A percentile compares a stretch with the other conserved stretches of the same genome.
Evolutionary conservation across 257 asterid species (phyloP).

Genomic region (Leptodermis oblonga): DNA sequence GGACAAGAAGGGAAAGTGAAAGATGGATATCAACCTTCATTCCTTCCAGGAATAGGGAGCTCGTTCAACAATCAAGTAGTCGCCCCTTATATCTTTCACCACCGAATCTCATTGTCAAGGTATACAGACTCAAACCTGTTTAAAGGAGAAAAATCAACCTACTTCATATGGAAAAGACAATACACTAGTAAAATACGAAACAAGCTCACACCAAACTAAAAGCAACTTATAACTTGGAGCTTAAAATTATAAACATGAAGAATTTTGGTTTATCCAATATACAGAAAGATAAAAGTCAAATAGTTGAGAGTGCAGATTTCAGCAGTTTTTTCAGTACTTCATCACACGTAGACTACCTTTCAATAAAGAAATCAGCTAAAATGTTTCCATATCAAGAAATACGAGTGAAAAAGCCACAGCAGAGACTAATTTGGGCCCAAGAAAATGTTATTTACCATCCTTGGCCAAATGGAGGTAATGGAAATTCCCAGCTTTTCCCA

Average conservation of each 20-base stretch:
- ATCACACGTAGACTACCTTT: neutral
- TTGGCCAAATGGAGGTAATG: conserved; percentile 92
- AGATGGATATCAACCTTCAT: conserved; percentile 19
- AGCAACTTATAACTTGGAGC: neutral
- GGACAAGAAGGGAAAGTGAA: neutral
- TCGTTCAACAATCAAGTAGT: conserved; percentile 77
- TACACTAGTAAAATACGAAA: neutral
- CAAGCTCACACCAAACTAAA: neutral
- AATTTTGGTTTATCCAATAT: neutral
- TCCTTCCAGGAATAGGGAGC: conserved; percentile 93
- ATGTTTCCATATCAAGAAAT: neutral
- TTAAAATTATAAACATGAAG: neutral
- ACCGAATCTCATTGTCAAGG: conserved; percentile 90
- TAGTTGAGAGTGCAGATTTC: neutral
- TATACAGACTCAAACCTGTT: conserved; percentile 76
- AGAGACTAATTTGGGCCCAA: neutral
- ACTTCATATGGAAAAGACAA: neutral
- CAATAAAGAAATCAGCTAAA: neutral
- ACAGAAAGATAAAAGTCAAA: neutral
- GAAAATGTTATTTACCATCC: conserved; percentile 58
- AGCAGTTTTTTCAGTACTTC: neutral
- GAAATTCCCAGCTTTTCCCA: conserved; percentile 81
- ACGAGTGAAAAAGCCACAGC: neutral
- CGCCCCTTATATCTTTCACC: conserved; percentile 84
- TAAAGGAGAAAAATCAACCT: neutral